These are phyloP conservation scores for Corymbia citriodora DNA, from an alignment of 441 rosid species.

Conservation along the genomic window DNA sequence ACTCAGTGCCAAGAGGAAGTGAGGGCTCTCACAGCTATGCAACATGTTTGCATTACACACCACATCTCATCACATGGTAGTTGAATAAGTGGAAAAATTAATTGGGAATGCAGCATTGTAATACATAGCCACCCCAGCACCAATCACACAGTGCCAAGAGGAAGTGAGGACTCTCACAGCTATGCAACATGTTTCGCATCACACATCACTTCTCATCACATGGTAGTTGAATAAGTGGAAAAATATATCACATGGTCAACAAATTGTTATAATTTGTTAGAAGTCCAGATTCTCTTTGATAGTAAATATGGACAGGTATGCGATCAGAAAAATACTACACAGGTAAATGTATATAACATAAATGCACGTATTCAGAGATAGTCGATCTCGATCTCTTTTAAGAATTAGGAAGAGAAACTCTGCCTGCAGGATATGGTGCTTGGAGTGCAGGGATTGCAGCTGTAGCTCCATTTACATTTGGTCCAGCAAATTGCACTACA, in stretches of 20 bases:
- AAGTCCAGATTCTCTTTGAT: background rate
- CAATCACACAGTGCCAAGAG: background rate
- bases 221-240: background rate
- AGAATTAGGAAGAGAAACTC: background rate
- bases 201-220: background rate
- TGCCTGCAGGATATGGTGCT: slow-evolving; percentile 13
- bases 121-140: background rate
- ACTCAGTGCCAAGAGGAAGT: background rate
- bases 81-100: background rate
- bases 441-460: slow-evolving; percentile 13
- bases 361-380: background rate
- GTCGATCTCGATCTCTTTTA: background rate
- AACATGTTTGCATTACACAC: background rate
- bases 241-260: background rate
- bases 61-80: background rate
- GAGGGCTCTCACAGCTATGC: background rate
- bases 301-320: background rate
- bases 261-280: background rate
- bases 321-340: background rate
- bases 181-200: background rate
- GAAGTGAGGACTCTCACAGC: background rate
- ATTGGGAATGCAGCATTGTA: background rate
- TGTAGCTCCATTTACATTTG: slow-evolving; percentile 9
- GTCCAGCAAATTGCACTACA: slow-evolving; percentile 6
- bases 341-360: background rate